Evolutionary conservation across 2,329 filamentous ascomycete genomes (phyloP), one percentile per base, ranked within the genome.

Genomic region (Didymella pinodella): DNA sequence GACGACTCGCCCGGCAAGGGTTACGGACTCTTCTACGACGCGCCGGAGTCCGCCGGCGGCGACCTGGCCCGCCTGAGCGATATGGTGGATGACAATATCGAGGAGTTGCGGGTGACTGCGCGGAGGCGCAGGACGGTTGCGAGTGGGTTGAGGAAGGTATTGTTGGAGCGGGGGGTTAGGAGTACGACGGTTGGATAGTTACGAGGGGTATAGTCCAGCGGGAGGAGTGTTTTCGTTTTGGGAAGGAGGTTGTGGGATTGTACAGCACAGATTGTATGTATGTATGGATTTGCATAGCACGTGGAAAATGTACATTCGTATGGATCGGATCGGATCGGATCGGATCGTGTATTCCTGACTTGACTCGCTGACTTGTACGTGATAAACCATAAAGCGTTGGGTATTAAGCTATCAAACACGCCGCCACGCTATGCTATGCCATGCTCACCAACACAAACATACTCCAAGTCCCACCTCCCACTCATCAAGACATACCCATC

Each of bases 11-110:
- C 72, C 4, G 66, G 62, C 25, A 70, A 71, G 31, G 72, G 73
- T 2, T 78, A 73, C 57, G 74, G 75, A 0, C 57, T 78, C 14
- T 74, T 73, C 59, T 74, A 76, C 65, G 71, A 75, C 51, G 64
- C 75, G 16, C 67, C 72, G n/a, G 68, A 67, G 11, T 69, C 61
- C 29, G 48, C 65, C n/a, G 34, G 65, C 1, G 75, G 70, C 5
- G 60, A 70, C 7, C 52, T 75, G 22, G 69, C 74, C 48, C 76
- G 72, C 62, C 73, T 78, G 56, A 77, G 77, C 67, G 68, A 72
- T 26, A 70, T 79, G 60, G 76, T 82, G 2, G 78, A 76, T 26
- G 69, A 74, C 36, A 77, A 78, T 44, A 70, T 82, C 5, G 70
- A 74, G 54, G 66, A 56, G n/a, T 75, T 78, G 55, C 66, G 75